phyloP scores from a whole-genome alignment of 2,329 filamentous ascomycete species.

The Teratosphaeria viscida region DNA sequence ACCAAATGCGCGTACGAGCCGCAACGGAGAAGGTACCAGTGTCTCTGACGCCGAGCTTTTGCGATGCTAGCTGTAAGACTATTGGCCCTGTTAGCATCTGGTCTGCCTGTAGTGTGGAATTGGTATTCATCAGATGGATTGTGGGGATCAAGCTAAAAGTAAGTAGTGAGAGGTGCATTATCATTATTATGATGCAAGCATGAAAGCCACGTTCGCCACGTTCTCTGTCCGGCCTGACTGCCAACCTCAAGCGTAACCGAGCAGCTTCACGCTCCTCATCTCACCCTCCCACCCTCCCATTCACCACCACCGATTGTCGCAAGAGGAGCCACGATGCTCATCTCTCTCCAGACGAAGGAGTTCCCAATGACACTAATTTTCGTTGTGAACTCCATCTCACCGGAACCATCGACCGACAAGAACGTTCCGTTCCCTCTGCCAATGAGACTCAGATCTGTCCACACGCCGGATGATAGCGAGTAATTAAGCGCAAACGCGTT shows the following conservation, averaged over 20 bases:
- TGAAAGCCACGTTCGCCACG: neutral
- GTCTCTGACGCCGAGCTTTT: slow-evolving; percentile 27
- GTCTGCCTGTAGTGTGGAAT: neutral
- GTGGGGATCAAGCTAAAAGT: neutral
- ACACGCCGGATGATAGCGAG: slow-evolving; percentile 28
- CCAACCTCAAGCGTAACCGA: slow-evolving; percentile 8
- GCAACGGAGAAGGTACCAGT: slow-evolving; percentile 32
- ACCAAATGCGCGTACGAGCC: slow-evolving; percentile 25
- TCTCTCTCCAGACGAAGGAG: slow-evolving; percentile 32
- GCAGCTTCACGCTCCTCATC: slow-evolving; percentile 9
- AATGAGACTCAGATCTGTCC: slow-evolving; percentile 28
- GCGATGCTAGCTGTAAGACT: slow-evolving; percentile 26
- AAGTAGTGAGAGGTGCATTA: neutral
- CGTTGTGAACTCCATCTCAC: slow-evolving; percentile 33
- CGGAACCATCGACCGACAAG: slow-evolving; percentile 15
- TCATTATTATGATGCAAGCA: neutral
- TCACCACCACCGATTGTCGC: slow-evolving; percentile 27
- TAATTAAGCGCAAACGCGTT: slow-evolving; percentile 33
- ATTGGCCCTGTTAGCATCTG: neutral
- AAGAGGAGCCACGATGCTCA: slow-evolving; percentile 39
- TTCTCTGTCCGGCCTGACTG: neutral
- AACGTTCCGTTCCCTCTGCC: slow-evolving; percentile 29
- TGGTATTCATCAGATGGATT: neutral
- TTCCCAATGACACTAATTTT: slow-evolving; percentile 34
- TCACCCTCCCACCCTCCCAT: slow-evolving; percentile 13